Evolutionary conservation across 371 early-diverging fungal species (phyloP).

Genomic region (Chytridium lagenaria): DNA sequence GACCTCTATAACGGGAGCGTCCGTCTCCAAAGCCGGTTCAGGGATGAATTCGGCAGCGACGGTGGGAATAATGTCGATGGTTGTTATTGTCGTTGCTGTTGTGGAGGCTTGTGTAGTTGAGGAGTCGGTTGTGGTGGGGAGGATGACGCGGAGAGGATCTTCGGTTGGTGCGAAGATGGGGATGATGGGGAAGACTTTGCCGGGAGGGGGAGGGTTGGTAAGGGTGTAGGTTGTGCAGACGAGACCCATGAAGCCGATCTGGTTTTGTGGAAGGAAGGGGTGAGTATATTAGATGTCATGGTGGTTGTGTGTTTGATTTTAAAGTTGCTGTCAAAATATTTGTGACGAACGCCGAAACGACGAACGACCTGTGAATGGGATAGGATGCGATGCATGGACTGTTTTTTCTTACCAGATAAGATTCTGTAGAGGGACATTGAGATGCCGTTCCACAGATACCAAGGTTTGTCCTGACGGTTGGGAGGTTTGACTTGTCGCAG

Average conservation of each 20-base stretch:
- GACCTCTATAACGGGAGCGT: no score
- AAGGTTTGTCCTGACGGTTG: not conserved
- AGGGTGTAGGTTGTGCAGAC: constrained; percentile 2
- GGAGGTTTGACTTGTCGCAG: not conserved
- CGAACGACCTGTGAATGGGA: not conserved
- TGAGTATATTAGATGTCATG: no score
- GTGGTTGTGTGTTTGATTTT: no score
- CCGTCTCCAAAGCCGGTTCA: no score
- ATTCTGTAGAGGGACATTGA: not conserved
- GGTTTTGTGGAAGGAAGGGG: not conserved
- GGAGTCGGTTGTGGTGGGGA: not conserved
- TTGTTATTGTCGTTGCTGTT: not conserved
- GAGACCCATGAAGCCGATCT: not conserved
- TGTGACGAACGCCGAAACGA: no score
- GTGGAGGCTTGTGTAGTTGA: not conserved
- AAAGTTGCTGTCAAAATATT: no score
- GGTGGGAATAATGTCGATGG: not conserved
- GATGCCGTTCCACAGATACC: not conserved
- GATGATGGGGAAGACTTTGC: not conserved
- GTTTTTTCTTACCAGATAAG: not conserved
- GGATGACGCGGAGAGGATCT: not conserved
- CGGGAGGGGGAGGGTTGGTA: constrained; percentile 9
- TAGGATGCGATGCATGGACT: not conserved
- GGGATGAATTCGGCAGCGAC: no score
- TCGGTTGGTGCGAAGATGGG: not conserved